A percentile compares a stretch with the other conserved stretches of the same genome.
These are phyloP conservation scores for Pseudogymnoascus sp. DNA, from an alignment of 2,329 filamentous ascomycete genomes.

Conservation along the genomic window DNA sequence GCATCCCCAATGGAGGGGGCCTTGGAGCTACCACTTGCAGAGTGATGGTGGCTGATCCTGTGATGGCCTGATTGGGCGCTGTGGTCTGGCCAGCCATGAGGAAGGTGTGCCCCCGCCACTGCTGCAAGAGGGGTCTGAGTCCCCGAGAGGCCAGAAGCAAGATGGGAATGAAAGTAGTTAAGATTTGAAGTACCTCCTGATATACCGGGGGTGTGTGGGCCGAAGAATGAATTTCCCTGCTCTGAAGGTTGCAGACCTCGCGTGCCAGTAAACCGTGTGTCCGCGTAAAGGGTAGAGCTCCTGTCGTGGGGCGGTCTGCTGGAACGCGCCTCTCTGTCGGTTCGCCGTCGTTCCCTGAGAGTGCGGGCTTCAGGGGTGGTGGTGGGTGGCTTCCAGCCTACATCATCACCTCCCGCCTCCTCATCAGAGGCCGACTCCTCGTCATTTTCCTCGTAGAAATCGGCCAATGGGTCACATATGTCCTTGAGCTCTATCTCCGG, in stretches of 20 bases:
- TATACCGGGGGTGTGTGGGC: conserved; percentile 53
- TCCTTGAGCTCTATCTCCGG: conserved; percentile 91
- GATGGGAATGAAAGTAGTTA: conserved; percentile 75
- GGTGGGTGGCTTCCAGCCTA: conserved; percentile 20
- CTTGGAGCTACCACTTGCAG: conserved; percentile 25
- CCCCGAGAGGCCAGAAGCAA: conserved; percentile 64
- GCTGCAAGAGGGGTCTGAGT: conserved; percentile 74
- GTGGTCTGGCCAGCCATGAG: conserved; percentile 41
- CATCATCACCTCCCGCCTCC: conserved; percentile 40
- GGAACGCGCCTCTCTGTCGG: conserved; percentile 30
- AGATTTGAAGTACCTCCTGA: conserved; percentile 69
- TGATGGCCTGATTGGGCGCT: conserved; percentile 16
- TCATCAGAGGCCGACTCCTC: conserved; percentile 55
- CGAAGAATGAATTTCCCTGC: conserved; percentile 50
- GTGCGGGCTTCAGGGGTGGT: conserved; percentile 16
- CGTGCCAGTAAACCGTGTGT: conserved; percentile 31
- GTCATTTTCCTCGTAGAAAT: conserved; percentile 85
- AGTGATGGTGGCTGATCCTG: conserved; percentile 22
- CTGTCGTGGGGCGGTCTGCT: conserved; percentile 19
- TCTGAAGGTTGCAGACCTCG: conserved; percentile 30
- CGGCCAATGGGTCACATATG: conserved; percentile 87
- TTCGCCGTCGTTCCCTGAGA: conserved; percentile 30
- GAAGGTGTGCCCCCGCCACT: conserved; percentile 63
- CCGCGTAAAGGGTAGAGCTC: conserved; percentile 33
- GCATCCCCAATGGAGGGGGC: conserved; percentile 34